Conservation (phyloP, 169 alveolate genomes). For the Eimeria sp. region DNA sequence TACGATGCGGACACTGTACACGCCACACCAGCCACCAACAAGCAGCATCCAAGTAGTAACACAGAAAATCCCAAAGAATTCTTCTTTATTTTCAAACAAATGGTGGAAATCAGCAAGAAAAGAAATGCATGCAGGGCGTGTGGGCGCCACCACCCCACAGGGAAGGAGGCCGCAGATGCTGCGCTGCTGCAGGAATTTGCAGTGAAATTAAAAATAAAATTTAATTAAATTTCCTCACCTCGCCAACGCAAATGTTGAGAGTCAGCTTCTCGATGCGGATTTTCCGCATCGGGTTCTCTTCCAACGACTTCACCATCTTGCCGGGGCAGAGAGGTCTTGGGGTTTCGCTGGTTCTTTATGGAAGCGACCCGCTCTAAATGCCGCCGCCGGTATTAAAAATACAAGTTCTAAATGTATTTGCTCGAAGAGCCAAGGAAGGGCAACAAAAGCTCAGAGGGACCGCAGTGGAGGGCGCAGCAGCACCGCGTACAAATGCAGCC, state of each 20-base stretch:
- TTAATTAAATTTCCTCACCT: constrained; percentile 87
- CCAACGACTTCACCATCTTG: constrained; percentile 80
- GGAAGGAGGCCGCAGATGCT: background rate
- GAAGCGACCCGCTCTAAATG: background rate
- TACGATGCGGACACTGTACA: background rate
- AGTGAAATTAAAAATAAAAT: background rate
- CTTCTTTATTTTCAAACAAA: background rate
- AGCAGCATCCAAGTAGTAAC: too few relatives aligned
- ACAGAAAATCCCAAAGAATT: background rate
- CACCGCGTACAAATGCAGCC: background rate
- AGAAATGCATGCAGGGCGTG: background rate
- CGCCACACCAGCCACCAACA: background rate
- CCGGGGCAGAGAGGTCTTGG: constrained; percentile 5
- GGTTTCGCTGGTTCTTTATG: constrained; percentile 15
- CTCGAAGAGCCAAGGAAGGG: background rate
- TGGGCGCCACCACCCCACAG: constrained; percentile 20
- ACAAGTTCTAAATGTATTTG: background rate
- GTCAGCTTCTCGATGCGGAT: constrained; percentile 99
- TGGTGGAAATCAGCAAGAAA: background rate
- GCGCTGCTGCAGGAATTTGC: background rate
- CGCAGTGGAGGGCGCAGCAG: background rate
- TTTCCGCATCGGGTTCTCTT: constrained; percentile 98
- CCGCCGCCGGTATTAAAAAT: constrained; percentile 21
- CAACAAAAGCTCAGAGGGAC: background rate
- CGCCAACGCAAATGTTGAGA: constrained; percentile 99